Evolutionary conservation across 2,329 filamentous ascomycete genomes (phyloP), one percentile per base, ranked within the genome.

Genomic region (Pseudonectria foliicola): DNA sequence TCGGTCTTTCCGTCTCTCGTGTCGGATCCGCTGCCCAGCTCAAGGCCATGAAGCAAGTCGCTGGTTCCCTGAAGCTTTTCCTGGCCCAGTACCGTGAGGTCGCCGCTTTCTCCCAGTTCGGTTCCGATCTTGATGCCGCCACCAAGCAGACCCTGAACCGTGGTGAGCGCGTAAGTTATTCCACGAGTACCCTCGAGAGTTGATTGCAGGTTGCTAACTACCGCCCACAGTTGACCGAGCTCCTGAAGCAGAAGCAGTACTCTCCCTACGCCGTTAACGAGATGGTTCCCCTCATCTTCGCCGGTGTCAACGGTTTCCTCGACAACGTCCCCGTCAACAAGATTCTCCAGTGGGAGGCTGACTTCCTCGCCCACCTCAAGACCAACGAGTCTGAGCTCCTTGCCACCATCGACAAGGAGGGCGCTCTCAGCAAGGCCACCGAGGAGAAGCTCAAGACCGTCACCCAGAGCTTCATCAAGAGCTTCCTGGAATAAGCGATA

Each of bases 11-110:
- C 60, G 92, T 98, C 58, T 98, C 92, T 56, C 92, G 92, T 86
- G 92, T 98, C 82, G 92, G 92, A 67, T 98, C 92, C 62, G 87
- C 92, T 67, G 92, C 92, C 65, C 92, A 98, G 80, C 80, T 96
- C 69, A 98, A 96, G 86, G 89, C 92, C 73, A 98, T 98, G 92
- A 98, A 98, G 82, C 92, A 98, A 79, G 92, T 98, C 59, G 92
- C 92, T 62, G 92, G 92, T 80, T 96, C 90, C 55, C 78, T 98
- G 64, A 98, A 98, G 82, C 88, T 98, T 58, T 98, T 96, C 88
- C 86, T 98, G 85, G 92, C 92, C 60, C 92, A 98, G 77, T 98
- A 98, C 82, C 92, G 92, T 92, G 92, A 98, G 73, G 92, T 98
- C 48, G 92, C 92, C 61, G 92, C 92, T 57, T 98, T 98, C 73